Evolutionary conservation across 768 basidiomycete genomes (phyloP).

Genomic region (Rossbeevera mucosa): DNA sequence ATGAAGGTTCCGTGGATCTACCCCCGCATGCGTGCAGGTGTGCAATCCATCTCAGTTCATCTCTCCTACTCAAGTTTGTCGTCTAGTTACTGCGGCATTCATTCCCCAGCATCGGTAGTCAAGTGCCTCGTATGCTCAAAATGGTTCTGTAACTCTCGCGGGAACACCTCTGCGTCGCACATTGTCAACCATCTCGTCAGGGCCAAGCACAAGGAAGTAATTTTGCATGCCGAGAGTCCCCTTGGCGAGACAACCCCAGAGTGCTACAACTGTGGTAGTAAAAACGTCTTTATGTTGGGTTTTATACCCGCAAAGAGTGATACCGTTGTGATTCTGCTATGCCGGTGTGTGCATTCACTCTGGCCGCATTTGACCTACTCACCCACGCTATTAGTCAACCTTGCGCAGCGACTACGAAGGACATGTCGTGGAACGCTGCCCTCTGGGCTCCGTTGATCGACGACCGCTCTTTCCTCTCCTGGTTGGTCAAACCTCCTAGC

Average conservation of each 20-base stretch:
- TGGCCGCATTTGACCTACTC: not conserved
- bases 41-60: constrained; percentile 19
- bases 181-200: constrained; percentile 99
- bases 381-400: constrained; percentile 65
- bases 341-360: constrained; percentile 57
- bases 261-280: constrained; percentile 98
- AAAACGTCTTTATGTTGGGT: constrained; percentile 99
- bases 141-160: constrained; percentile 99
- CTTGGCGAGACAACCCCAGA: constrained; percentile 97
- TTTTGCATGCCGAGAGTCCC: constrained; percentile 90
- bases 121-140: constrained; percentile 89
- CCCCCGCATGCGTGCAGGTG: constrained; percentile 96
- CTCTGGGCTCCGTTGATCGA: constrained; percentile 99
- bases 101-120: constrained; percentile 95
- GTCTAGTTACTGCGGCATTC: constrained; percentile 92
- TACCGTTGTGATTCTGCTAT: constrained; percentile 95
- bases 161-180: constrained; percentile 96
- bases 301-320: constrained; percentile 99
- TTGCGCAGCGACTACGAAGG: constrained; percentile 93
- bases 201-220: constrained; percentile 98
- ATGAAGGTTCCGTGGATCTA: constrained; percentile 70
- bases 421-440: constrained; percentile 97
- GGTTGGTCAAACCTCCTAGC: constrained; percentile 96
- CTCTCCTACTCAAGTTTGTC: constrained; percentile 8
- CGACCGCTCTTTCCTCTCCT: constrained; percentile 97